Base-by-base conservation (phyloP, 1,284 basidiomycete genomes). In the Tilletia horrida region DNA sequence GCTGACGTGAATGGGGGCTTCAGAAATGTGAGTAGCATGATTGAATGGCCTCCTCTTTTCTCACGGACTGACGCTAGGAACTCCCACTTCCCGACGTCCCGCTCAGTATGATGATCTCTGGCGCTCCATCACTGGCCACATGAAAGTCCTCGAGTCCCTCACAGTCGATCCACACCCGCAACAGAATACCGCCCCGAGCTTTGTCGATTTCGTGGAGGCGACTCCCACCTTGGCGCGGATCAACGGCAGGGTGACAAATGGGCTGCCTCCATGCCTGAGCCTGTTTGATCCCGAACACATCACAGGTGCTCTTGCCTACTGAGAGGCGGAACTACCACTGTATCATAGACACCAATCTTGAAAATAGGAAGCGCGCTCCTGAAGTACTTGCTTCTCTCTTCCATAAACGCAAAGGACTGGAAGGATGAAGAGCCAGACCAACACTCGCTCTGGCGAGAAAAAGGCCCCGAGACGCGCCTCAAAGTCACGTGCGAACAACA, bases 141-240 rank as follows among this genome's bases (percentile, higher is more conserved):
- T 71, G n/a, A 65, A 64, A 0, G 21, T 27, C 0, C 25, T 73
- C 0, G 44, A 52, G 11, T 48, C 25, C 52, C 50, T 73, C 1
- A 27, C 69, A 3, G 31, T 71, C 3, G 71, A 73, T 40, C 71
- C 71, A 0, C 68, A 71, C 63, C 69, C 69, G 2, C 69, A 73
- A 44, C 73, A 71, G 23, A 71, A 73, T 3, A 74, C 71, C 0
- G 73, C 73, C 2, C 73, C 73, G 1, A 71, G 68, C 59, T 74
- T 72, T 55, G 61, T 62, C 48, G 31, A 21, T 0, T 74, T 74
- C 62, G 64, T 73, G 6, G 25, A 66, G 18, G 23, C 29, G 13
- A 59, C 55, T 35, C 55, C 55, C 14, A 35, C 55, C 8, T 29
- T 59, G 16, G 27, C 18, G 13, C 55, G 55, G 11, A 59, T 59